These are phyloP conservation scores for Chaetomium globosum DNA, from an alignment of 2,329 filamentous ascomycete genomes.

Conservation along the genomic window DNA sequence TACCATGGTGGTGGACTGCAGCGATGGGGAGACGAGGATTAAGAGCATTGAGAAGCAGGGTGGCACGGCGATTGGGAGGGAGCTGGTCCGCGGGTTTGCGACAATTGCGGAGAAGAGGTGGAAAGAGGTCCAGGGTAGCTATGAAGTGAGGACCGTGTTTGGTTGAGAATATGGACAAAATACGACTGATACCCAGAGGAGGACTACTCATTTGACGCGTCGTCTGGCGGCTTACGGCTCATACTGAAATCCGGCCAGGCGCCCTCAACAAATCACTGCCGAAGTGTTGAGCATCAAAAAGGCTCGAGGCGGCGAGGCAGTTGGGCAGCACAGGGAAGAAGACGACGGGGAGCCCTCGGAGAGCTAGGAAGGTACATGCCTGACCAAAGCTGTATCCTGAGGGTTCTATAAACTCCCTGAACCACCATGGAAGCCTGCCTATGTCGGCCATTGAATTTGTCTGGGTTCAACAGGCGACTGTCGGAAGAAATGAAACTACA, in stretches of 20 bases:
- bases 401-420: too few relatives aligned
- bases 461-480: too few relatives aligned
- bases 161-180: background rate
- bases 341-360: background rate
- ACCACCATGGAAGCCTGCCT: too few relatives aligned
- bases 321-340: background rate
- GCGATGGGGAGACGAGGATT: conserved; percentile 58
- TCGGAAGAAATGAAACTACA: too few relatives aligned
- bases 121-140: conserved; percentile 56
- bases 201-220: background rate
- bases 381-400: too few relatives aligned
- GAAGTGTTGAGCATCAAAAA: background rate
- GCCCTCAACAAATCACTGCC: background rate
- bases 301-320: too few relatives aligned
- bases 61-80: conserved; percentile 68
- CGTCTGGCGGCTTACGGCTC: background rate
- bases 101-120: conserved; percentile 65
- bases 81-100: conserved; percentile 63
- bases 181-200: conserved; percentile 9
- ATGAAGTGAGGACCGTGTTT: conserved; percentile 33
- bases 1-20: conserved; percentile 76
- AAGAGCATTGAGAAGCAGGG: conserved; percentile 81
- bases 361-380: too few relatives aligned
- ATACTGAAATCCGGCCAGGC: background rate
- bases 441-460: too few relatives aligned